Conservation (phyloP, 1,139 yeast species). For the Debaryomycetaceae sp. region DNA sequence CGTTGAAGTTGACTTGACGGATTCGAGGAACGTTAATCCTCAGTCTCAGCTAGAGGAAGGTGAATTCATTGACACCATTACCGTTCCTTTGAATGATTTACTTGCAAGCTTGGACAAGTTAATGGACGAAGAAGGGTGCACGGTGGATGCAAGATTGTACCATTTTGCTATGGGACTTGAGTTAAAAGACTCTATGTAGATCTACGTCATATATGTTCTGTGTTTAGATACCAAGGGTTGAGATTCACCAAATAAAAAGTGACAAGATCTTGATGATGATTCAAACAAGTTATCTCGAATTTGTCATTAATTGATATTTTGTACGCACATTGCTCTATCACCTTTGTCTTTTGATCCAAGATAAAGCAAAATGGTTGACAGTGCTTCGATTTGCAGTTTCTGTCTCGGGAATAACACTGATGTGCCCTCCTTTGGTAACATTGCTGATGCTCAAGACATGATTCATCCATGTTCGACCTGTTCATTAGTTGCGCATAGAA, state of each 20-base stretch:
- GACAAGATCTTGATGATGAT: too few species aligned
- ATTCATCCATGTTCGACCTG: constrained; percentile 43
- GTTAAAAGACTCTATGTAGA: constrained; percentile 3
- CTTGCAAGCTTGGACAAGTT: constrained; percentile 52
- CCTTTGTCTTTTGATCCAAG: too few species aligned
- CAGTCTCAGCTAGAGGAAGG: constrained; percentile 75
- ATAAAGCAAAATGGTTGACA: neutral
- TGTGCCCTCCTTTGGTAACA: constrained; percentile 39
- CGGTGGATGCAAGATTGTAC: constrained; percentile 82
- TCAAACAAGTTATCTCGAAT: too few species aligned
- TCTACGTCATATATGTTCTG: neutral
- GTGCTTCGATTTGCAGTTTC: constrained; percentile 27
- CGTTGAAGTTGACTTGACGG: constrained; percentile 69
- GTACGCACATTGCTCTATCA: too few species aligned
- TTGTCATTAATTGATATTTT: too few species aligned
- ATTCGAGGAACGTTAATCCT: constrained; percentile 66
- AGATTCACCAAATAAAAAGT: too few species aligned
- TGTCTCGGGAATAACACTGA: constrained; percentile 41
- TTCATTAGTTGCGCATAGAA: constrained; percentile 34
- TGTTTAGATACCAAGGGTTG: too few species aligned
- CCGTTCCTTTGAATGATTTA: constrained; percentile 58
- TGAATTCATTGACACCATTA: constrained; percentile 82
- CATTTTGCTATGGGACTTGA: constrained; percentile 74
- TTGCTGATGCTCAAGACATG: constrained; percentile 37
- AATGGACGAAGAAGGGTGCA: constrained; percentile 57